A percentile compares a stretch with the other conserved stretches of the same genome.
phyloP scores from a whole-genome alignment of 441 rosid species.

The Populus hybrid region DNA sequence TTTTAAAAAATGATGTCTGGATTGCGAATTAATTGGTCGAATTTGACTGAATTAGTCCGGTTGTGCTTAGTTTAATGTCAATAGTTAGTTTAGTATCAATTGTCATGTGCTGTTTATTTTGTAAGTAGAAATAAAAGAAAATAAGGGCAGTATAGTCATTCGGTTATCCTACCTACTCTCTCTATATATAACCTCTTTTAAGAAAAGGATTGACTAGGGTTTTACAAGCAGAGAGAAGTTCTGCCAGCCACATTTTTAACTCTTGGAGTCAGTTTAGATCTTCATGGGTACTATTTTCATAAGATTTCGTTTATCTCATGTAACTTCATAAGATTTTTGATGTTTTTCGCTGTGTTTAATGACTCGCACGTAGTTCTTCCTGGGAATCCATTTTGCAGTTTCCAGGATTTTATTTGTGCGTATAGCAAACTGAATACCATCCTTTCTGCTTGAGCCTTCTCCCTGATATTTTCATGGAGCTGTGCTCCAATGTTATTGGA shows the following conservation, averaged over 20 bases:
- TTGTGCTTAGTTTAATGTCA: too few species aligned
- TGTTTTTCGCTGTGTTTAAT: neutral
- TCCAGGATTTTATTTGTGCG: constrained; percentile 67
- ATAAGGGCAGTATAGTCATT: neutral
- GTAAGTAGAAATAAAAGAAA: neutral
- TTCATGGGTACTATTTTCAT: neutral
- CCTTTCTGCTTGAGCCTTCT: constrained; percentile 50
- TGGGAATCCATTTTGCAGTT: constrained; percentile 31
- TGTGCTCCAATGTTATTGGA: constrained; percentile 56
- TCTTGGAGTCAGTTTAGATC: neutral
- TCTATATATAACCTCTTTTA: neutral
- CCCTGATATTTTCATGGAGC: constrained; percentile 22
- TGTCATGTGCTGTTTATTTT: neutral
- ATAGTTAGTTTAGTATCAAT: too few species aligned
- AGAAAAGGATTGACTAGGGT: neutral
- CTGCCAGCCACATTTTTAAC: neutral
- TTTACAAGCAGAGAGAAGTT: neutral
- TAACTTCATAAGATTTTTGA: neutral
- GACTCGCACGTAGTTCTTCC: constrained; percentile 55
- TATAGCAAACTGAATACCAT: constrained; percentile 22
- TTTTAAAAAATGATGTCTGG: too few species aligned
- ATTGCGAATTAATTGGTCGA: too few species aligned
- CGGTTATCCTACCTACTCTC: neutral
- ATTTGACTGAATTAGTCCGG: too few species aligned
- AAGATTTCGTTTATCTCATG: neutral